Conservation (phyloP, 2,329 filamentous ascomycete species). For the Bipolaris zeicola region DNA sequence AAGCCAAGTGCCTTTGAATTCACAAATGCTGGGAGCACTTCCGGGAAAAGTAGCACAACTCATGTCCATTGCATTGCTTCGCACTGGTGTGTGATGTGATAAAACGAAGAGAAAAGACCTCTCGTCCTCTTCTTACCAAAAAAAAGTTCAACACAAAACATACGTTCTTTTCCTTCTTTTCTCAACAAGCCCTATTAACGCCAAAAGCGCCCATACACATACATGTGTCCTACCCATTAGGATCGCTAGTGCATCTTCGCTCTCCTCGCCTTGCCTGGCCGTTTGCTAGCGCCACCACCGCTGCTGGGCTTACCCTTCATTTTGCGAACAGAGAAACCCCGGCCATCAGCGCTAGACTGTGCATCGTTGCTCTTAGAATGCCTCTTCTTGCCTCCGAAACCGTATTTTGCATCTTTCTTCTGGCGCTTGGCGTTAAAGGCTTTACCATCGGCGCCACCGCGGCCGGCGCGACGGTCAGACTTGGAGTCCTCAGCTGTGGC, state of each 20-base stretch:
- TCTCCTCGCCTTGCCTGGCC: conserved; percentile 44
- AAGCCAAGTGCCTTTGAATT: too few species aligned
- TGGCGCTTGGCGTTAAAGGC: conserved; percentile 72
- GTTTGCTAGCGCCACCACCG: conserved; percentile 36
- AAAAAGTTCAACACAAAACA: too few species aligned
- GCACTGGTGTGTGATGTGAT: too few species aligned
- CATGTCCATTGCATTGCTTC: too few species aligned
- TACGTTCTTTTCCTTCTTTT: too few species aligned
- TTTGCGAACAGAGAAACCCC: conserved; percentile 78
- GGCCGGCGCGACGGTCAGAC: conserved; percentile 48
- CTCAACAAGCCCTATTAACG: not conserved
- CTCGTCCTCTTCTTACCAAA: too few species aligned
- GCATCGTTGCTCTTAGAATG: conserved; percentile 91
- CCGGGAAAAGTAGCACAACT: not conserved
- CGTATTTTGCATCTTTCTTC: conserved; percentile 94
- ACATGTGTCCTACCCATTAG: not conserved
- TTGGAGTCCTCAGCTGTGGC: conserved; percentile 60
- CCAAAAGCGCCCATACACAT: not conserved
- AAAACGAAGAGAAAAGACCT: too few species aligned
- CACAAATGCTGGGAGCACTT: too few species aligned
- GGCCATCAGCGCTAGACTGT: conserved; percentile 77
- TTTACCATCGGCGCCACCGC: conserved; percentile 24
- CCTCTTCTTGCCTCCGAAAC: conserved; percentile 95
- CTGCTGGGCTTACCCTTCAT: conserved; percentile 70
- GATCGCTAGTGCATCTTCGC: conserved; percentile 35